phyloP scores from a whole-genome alignment of 495 filamentous ascomycete genomes.

The Xylaria telfairii region DNA sequence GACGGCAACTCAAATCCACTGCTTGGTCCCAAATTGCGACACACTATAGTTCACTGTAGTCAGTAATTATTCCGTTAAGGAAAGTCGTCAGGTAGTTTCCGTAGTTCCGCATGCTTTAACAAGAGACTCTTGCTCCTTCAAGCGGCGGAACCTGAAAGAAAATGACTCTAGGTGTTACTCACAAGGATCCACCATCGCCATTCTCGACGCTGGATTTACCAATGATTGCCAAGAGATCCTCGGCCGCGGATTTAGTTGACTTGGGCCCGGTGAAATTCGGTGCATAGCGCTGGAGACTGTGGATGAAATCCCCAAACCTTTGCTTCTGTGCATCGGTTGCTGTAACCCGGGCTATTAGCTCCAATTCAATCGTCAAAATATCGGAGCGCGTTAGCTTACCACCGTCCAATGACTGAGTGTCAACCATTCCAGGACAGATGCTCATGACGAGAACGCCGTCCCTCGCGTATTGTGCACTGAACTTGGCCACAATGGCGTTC shows the following conservation, averaged over 20 bases:
- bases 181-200: constrained; percentile 56
- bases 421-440: constrained; percentile 57
- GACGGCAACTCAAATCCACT: constrained; percentile 38
- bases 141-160: background rate
- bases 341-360: constrained; percentile 27
- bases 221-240: constrained; percentile 42
- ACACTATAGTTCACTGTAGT: constrained; percentile 30
- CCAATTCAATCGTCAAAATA: background rate
- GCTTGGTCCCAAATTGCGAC: constrained; percentile 61
- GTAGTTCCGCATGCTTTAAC: background rate
- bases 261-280: constrained; percentile 58
- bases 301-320: constrained; percentile 34
- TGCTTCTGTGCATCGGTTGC: constrained; percentile 47
- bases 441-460: constrained; percentile 58
- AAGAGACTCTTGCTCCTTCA: no score
- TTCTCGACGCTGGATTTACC: constrained; percentile 55
- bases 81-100: background rate
- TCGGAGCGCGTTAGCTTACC: background rate
- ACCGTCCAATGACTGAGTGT: constrained; percentile 31
- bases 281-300: constrained; percentile 49
- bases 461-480: constrained; percentile 51
- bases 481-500: constrained; percentile 53
- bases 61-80: background rate
- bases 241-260: constrained; percentile 51
- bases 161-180: background rate